Conservation (phyloP, 129 eudicot genomes). For the Rutidosis leptorrhynchoides region DNA sequence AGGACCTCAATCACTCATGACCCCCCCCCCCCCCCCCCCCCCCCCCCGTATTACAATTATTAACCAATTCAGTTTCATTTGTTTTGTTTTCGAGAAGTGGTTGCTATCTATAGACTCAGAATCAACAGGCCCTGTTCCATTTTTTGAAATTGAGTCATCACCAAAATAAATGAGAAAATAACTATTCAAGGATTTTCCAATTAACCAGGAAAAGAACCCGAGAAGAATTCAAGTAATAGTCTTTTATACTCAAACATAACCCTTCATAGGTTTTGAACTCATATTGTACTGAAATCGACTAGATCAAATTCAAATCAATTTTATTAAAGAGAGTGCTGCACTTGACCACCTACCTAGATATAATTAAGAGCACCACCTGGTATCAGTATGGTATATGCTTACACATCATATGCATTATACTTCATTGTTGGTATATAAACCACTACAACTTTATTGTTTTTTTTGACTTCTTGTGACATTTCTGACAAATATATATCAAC, state of each 20-base stretch:
- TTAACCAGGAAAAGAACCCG: not conserved
- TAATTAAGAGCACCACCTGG: not conserved
- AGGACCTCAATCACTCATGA: no score
- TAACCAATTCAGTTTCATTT: conserved; percentile 17
- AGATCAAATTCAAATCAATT: not conserved
- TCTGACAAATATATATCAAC: not conserved
- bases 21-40: no score
- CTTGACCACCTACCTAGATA: not conserved
- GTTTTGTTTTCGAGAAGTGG: conserved; percentile 5
- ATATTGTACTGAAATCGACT: no score
- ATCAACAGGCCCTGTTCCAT: conserved; percentile 24
- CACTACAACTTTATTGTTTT: not conserved
- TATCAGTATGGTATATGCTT: not conserved
- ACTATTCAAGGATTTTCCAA: no score
- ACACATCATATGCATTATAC: not conserved
- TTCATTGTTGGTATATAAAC: not conserved
- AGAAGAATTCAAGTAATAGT: not conserved
- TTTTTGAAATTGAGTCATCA: conserved; percentile 15
- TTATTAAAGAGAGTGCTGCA: not conserved
- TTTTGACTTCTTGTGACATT: not conserved
- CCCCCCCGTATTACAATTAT: conserved; percentile 58
- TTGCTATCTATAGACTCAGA: conserved; percentile 17
- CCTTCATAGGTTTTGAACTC: not conserved
- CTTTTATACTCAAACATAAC: not conserved
- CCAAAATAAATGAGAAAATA: no score